Percentiles rank a stretch among this genome's conserved stretches.
Conservation (phyloP, 768 basidiomycete genomes). For the Russula ochroleuca region DNA sequence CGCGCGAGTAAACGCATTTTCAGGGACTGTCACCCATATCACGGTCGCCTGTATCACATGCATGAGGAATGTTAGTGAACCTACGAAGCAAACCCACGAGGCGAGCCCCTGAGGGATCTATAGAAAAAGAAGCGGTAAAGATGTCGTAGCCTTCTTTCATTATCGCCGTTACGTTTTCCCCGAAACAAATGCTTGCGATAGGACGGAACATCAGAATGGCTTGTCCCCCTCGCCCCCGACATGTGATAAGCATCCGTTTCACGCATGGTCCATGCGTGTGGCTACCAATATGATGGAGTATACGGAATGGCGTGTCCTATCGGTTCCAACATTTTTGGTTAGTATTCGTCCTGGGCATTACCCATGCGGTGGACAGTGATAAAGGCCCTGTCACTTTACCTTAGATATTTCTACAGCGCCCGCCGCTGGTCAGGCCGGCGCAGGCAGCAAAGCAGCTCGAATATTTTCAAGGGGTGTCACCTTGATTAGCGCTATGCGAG, state of each 20-base stretch:
- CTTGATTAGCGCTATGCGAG: background rate
- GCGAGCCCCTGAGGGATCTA: background rate
- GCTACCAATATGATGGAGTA: background rate
- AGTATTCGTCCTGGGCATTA: background rate
- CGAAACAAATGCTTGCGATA: background rate
- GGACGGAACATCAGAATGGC: background rate
- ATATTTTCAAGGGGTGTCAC: background rate
- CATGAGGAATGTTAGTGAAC: background rate
- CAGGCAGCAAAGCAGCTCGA: background rate
- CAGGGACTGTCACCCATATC: background rate
- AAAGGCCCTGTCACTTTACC: slow-evolving; percentile 8
- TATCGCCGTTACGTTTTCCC: background rate
- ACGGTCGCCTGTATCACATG: background rate
- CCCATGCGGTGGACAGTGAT: background rate
- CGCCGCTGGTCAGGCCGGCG: background rate
- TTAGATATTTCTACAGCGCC: background rate
- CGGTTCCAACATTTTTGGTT: background rate
- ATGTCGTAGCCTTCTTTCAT: background rate
- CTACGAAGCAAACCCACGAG: background rate
- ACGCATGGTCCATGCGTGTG: background rate
- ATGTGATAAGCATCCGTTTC: background rate
- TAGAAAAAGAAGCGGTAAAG: background rate
- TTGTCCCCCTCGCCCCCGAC: background rate
- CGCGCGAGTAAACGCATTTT: background rate
- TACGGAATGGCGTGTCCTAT: background rate